Evolutionary conservation across 1,139 yeast genomes (phyloP), one percentile per base, ranked within the genome.

Genomic region (Chernovozyma sophiae-reginae): DNA sequence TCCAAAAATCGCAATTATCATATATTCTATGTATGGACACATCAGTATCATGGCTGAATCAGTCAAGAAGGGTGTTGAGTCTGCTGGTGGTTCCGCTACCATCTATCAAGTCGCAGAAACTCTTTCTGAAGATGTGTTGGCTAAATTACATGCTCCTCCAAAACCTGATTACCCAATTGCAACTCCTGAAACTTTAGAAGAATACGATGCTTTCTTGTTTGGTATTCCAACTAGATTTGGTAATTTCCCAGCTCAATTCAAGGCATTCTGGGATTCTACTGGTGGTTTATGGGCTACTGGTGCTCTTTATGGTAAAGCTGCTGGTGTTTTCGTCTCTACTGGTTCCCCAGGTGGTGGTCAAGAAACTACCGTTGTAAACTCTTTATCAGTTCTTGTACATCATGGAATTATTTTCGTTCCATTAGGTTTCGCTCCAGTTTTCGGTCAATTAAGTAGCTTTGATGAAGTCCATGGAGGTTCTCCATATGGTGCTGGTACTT

Each of bases 221-320:
- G 95, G 95, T 58, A 62, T 85, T 46, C 92, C 95, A 56, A 85
- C 95, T 43, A 78, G 95, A 68, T 86, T 59, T 59, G 95, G 95
- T 64, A 81, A 74, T 67, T 70, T 75, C 67, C 87, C 95, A 46
- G 84, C 89, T 32, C 95, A 86, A 68, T 77, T 81, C 74, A 80
- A 80, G 62, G 68, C 89, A 11, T 86, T 82, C 73, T 81, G 89
- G 82, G 95, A 85, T 55, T 62, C 77, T 37, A 83, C 94, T 39
- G 94, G 94, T 56, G 86, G 85, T 38, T 67, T 85, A 46, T 86
- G 95, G 95, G 87, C 85, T 38, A 45, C 60, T 37, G 94, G 95
- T 60, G 79, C 79, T 41, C 69, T 86, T 43, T 65, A 74, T 53
- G 94, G 90, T 54, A 86, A 86, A 65, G 74, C 75, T 48, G 89